Conservation (phyloP, 192 early-diverging fungal genomes). For the Entomortierella parvispora region DNA sequence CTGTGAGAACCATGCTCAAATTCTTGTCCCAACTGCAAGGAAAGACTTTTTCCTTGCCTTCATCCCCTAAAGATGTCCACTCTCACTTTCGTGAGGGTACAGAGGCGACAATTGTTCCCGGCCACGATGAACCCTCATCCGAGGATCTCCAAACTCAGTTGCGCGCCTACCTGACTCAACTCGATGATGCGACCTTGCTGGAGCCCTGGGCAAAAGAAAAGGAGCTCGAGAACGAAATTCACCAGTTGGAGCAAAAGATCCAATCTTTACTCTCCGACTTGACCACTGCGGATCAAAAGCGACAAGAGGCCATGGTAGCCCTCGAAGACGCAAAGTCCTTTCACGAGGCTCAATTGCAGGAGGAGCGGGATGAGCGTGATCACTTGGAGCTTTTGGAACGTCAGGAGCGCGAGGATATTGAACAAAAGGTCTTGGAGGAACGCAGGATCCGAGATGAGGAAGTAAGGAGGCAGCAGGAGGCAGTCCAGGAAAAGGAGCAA, state of each 20-base stretch:
- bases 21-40: constrained; percentile 50
- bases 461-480: constrained; percentile 6
- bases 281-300: constrained; percentile 26
- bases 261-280: constrained; percentile 26
- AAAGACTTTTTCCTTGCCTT: background rate
- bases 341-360: constrained; percentile 26
- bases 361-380: constrained; percentile 40
- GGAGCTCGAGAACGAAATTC: constrained; percentile 39
- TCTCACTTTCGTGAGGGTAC: constrained; percentile 32
- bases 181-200: constrained; percentile 32
- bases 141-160: constrained; percentile 24
- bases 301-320: constrained; percentile 5
- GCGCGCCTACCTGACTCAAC: constrained; percentile 22
- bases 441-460: constrained; percentile 19
- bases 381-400: constrained; percentile 30
- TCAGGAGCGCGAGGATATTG: constrained; percentile 34
- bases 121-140: constrained; percentile 14
- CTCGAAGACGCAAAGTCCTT: constrained; percentile 15
- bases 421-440: constrained; percentile 10
- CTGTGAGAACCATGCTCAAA: constrained; percentile 46
- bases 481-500: constrained; percentile 35
- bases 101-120: constrained; percentile 12
- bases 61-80: background rate
- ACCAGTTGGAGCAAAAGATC: constrained; percentile 33
- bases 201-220: constrained; percentile 51